Base-by-base conservation (phyloP, 129 eudicot species). In the Tagetes patula region DNA sequence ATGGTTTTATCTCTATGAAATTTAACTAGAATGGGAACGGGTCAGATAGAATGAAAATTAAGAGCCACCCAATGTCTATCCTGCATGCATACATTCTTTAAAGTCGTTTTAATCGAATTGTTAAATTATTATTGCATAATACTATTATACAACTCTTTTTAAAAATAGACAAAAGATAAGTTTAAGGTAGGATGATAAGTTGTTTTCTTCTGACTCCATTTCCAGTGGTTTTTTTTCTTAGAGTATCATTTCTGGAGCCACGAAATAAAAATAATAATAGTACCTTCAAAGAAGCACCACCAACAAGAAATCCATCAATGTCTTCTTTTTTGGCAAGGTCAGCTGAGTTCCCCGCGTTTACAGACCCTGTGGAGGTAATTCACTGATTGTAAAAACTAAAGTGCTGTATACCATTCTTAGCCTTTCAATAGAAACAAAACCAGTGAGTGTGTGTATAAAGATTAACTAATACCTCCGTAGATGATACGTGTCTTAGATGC, bases 221-320 rank as follows among this genome's bases (percentile, higher is more conserved):
- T 34, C 27, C 45, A 37, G 30, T 10, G 10, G 4, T 38, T 62
- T 62, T 62, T 62, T 12, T 9, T 36, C 11, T 6, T 31, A 3
- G 30, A 20, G 14, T 59, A 11, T 62, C 45, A 34, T 13, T 36
- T 37, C 10, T 62, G 30, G 46, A 37, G 67, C 65, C 46, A 45
- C 30, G 37, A 2, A 38, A 70, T 37, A 71, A 79, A 27, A 49
- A 36, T 76, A 82, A 31, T 7, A 20, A 48, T 38, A 52, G 36
- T 87, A 88, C 97, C 96, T 91, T 91, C 6, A 91, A 81, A 75
- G 97, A 91, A 76, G 97, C 97, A 72, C 97, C 97, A 62, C 97
- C 97, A 12, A 91, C 97, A 37, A 91, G 97, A 66, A 91, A 91
- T 11, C 97, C 97, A 72, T 91, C 97, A 54, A 91, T 88, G 77